Evolutionary conservation across 2,329 filamentous ascomycete genomes (phyloP).

Genomic region (Cladosporium sp.): DNA sequence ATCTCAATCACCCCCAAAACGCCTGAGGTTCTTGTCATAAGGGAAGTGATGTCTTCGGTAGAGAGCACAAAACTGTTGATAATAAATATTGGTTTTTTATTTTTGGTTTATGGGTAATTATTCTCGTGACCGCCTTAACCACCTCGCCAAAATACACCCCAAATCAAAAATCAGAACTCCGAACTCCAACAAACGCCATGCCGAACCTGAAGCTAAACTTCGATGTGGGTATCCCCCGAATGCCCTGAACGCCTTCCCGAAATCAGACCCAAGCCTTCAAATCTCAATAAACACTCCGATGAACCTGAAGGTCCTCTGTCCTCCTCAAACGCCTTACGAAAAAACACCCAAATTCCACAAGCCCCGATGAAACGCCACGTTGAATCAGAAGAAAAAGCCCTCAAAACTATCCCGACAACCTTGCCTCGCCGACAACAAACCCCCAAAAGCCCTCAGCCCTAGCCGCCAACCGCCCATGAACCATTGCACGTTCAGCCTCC

Average conservation of each 20-base stretch:
- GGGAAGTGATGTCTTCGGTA: neutral
- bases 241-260: too few species aligned
- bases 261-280: neutral
- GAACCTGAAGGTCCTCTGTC: neutral
- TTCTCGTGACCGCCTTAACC: neutral
- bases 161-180: neutral
- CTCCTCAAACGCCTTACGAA: neutral
- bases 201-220: too few species aligned
- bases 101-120: neutral
- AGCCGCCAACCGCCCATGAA: neutral
- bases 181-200: too few species aligned
- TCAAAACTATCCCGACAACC: neutral
- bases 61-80: neutral
- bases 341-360: neutral
- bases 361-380: neutral
- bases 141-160: neutral
- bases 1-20: neutral
- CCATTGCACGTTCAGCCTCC: neutral
- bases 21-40: neutral
- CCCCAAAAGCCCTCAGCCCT: neutral
- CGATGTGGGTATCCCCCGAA: neutral
- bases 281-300: neutral
- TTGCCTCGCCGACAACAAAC: neutral
- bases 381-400: neutral
- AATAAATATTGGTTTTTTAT: neutral